Evolutionary conservation across 176 grass and related monocot genomes (phyloP).

Genomic region (Bolboschoenus planiculmis): DNA sequence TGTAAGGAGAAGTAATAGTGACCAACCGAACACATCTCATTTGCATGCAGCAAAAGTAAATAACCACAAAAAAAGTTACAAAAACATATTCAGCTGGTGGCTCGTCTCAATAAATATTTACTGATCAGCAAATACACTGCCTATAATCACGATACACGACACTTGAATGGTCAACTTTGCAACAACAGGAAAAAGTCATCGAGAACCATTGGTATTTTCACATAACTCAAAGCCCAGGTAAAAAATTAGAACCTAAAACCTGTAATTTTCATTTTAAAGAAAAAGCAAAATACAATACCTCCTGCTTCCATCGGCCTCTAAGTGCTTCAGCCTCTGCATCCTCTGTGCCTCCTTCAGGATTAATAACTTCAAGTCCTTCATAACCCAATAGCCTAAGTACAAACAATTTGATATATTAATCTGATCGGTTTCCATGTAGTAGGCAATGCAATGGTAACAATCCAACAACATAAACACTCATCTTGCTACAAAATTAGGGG

Average conservation of each 20-base stretch:
- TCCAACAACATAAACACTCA: background rate
- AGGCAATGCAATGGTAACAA: background rate
- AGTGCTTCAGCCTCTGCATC: slow-evolving; percentile 86
- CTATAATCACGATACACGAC: background rate
- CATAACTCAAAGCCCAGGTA: background rate
- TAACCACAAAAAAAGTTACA: slow-evolving; percentile 5
- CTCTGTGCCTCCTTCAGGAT: slow-evolving; percentile 80
- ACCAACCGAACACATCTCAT: background rate
- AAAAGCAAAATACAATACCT: slow-evolving; percentile 38
- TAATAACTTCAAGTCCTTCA: slow-evolving; percentile 96
- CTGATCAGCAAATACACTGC: background rate
- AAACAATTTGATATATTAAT: slow-evolving; percentile 21
- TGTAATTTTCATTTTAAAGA: background rate
- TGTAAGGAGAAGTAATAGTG: background rate
- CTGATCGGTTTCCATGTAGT: background rate
- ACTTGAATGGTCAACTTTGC: background rate
- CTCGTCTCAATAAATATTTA: background rate
- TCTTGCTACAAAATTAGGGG: background rate
- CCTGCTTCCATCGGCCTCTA: slow-evolving; percentile 86
- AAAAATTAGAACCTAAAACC: background rate
- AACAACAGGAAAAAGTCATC: background rate
- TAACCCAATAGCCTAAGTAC: slow-evolving; percentile 64
- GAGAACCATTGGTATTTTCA: background rate
- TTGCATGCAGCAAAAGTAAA: background rate
- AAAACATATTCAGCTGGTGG: background rate